Evolutionary conservation across 2,329 filamentous ascomycete genomes (phyloP), one percentile per base, ranked within the genome.

Genomic region (Cercospora zeina): DNA sequence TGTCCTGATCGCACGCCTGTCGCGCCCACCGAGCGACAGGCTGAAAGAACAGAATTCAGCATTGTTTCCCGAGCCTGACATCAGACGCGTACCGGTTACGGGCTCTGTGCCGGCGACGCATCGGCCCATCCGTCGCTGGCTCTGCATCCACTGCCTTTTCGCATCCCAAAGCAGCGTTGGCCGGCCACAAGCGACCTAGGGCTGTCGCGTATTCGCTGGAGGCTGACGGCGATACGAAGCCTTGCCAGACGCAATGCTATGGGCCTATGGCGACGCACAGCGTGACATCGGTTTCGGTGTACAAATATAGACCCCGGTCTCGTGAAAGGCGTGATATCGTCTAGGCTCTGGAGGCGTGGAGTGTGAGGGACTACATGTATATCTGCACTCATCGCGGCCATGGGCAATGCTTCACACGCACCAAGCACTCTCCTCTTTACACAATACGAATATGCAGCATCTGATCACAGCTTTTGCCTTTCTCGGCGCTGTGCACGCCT

Each of bases 241-340:
- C 1, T 51, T 24, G 14, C 49, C 49, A 51, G 27, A 33, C 14
- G 27, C 11, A 51, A 3, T 8, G 3, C 49, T 4, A n/a, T n/a
- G n/a, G n/a, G n/a, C n/a, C n/a, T n/a, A 34, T 33, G 49, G 30
- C 31, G 27, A 16, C 19, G 19, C 27, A 19, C 27, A 19, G 49
- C 49, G 49, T 53, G 27, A 34, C 49, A 53, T 53, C 49, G 49
- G 14, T 24, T 53, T 53, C 49, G 49, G 49, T 19, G 49, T 33
- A 34, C 49, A 53, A 33, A 53, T 53, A 33, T 53, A 53, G 14
- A 53, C 49, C 49, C 49, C 49, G 33, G 49, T 27, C 33, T 53
- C 16, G 49, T 53, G 24, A 19, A 14, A 53, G 49, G 31, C 31
- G 49, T 19, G 24, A 53, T 33, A n/a, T 31, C 9, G 49, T 4